Evolutionary conservation across 2,329 filamentous ascomycete species (phyloP).

Genomic region (Colletotrichum tamarilloi): DNA sequence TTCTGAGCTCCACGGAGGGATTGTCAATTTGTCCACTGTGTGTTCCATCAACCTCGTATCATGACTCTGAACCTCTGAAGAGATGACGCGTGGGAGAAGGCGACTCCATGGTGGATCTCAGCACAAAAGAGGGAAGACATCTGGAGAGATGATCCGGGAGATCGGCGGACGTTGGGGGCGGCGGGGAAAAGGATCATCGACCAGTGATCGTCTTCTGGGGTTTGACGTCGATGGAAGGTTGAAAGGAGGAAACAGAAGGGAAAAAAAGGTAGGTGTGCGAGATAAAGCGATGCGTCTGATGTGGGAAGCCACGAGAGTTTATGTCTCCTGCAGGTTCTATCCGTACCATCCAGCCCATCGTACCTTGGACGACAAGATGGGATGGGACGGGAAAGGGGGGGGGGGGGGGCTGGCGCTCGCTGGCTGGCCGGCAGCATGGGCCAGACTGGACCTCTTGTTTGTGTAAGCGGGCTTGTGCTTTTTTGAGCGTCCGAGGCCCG

Average conservation of each 20-base stretch:
- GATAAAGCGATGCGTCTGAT: not conserved
- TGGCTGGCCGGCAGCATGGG: not conserved
- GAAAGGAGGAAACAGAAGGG: not conserved
- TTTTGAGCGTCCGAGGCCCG: not conserved
- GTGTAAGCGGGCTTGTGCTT: not conserved
- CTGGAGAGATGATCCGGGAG: not conserved
- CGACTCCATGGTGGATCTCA: not conserved
- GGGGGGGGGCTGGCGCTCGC: not conserved
- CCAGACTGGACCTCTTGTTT: not conserved
- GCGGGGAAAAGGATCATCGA: not conserved
- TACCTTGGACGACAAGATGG: not conserved
- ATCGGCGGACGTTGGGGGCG: not conserved
- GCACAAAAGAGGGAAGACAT: not conserved
- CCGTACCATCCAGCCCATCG: not conserved
- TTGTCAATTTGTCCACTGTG: not conserved
- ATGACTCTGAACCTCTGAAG: not conserved
- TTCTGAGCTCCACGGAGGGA: not conserved
- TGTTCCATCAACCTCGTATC: not conserved
- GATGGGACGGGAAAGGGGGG: not conserved
- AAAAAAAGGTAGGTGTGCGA: not conserved
- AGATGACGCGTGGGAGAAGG: no score
- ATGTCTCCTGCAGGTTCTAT: not conserved
- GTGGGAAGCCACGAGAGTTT: conserved; percentile 18
- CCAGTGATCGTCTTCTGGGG: not conserved
- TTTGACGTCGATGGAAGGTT: not conserved